Percentiles rank a stretch among this genome's conserved stretches.
Conservation (phyloP, 1,284 basidiomycete genomes). For the Sanghuangporus baumii region DNA sequence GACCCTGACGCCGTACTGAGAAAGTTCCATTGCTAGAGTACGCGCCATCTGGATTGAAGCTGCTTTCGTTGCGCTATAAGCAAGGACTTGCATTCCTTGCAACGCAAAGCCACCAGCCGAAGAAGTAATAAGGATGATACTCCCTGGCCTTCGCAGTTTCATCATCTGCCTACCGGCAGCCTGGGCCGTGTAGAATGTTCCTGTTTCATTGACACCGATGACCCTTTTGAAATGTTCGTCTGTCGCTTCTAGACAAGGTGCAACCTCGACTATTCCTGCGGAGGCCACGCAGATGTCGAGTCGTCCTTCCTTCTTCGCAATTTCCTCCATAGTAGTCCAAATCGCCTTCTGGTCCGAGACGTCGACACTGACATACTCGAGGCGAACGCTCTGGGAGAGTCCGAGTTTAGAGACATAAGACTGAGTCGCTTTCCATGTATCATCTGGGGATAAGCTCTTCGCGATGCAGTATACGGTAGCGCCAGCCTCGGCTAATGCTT, state of each 20-base stretch:
- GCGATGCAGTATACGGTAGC: constrained; percentile 78
- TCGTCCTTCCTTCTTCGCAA: constrained; percentile 57
- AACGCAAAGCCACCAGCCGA: constrained; percentile 67
- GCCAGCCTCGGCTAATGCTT: constrained; percentile 72
- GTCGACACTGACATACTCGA: constrained; percentile 65
- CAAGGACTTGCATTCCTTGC: constrained; percentile 66
- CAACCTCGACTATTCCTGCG: constrained; percentile 67
- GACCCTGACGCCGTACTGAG: constrained; percentile 62
- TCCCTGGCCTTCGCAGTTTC: constrained; percentile 63
- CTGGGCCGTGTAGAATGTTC: constrained; percentile 74
- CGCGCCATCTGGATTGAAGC: constrained; percentile 79
- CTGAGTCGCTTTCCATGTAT: constrained; percentile 57
- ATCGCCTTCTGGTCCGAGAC: constrained; percentile 56
- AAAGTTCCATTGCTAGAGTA: constrained; percentile 82
- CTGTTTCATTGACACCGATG: constrained; percentile 69
- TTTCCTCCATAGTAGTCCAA: constrained; percentile 51
- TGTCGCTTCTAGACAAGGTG: constrained; percentile 65
- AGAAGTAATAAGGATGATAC: constrained; percentile 78
- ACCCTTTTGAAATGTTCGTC: constrained; percentile 60
- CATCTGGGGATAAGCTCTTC: constrained; percentile 55
- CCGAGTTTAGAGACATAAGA: constrained; percentile 45
- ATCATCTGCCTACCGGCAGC: constrained; percentile 74
- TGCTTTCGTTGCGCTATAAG: constrained; percentile 79
- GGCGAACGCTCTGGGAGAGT: constrained; percentile 33
- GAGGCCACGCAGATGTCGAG: constrained; percentile 74